Evolutionary conservation across 306 rosid species (phyloP), one percentile per base, ranked within the genome.

Genomic region (Mimosa bimucronata): DNA sequence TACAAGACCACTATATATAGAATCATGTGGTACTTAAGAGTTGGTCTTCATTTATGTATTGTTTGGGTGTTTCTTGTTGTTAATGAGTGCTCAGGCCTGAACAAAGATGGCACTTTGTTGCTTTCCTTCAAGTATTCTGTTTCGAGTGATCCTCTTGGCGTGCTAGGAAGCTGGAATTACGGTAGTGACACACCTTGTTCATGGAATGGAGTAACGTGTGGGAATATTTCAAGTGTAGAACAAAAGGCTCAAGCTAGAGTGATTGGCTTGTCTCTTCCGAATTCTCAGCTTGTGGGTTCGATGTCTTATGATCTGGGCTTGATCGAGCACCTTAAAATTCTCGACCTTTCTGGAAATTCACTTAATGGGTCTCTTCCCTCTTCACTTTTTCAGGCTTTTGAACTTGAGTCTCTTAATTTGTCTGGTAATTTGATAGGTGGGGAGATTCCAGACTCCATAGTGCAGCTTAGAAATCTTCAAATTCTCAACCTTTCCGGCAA

Each of bases 261-360:
- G 7, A 83, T 83, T 2, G 80, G 73, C 6, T 57, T 96, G 11
- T 53, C 90, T 9, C 89, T 96, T 3, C 92, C 93, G 0, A 84
- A 86, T 76, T 90, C 94, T 41, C 88, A 81, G 89, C 92, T 96
- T 42, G 44, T 89, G 2, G 89, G 93, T 71, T 86, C 97, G 9
- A 60, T 96, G 65, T 91, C 99, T 5, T 44, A 92, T 68, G 92
- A 89, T 82, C 75, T 96, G 83, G 97, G 97, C 16, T 81, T 83
- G 75, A 83, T 96, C 67, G 74, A 91, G 13, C 85, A 85, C 65
- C 97, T 96, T 15, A 89, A 84, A 81, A 68, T 65, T 79, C 88
- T 96, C 23, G 89, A 93, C 81, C 97, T 96, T 76, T 90, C 98
- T 12, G 83, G 90, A 76, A 96, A 96, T 75, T 90, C 93, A 10